Evolutionary conservation across 148 eudicot species (phyloP), one percentile per base, ranked within the genome.

Genomic region (Fagopyrum tataricum): DNA sequence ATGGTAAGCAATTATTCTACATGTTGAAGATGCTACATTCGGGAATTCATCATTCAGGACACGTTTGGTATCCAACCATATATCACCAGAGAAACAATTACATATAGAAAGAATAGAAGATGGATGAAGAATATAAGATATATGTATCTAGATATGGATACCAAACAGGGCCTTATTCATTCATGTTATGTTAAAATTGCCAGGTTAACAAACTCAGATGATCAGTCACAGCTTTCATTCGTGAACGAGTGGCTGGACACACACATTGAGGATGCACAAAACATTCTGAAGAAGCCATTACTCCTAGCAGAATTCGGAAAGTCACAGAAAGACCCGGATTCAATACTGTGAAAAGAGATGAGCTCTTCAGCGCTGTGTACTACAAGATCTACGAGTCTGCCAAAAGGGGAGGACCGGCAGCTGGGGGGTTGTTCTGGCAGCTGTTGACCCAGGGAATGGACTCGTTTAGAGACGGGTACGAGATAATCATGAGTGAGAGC

Each of bases 341-440:
- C 80, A 88, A 79, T 79, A 68, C 83, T 18, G 73, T 72, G 53
- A 78, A 90, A 72, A 86, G 96, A 49, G 92, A 92, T 77, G 80
- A 51, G 2, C 64, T 88, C 24, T 92, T 83, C 74, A 77, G 73
- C 18, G 71, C 67, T 4, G 92, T 92, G 0, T 95, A 88, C 68
- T 9, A 47, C 80, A 82, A 86, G 61, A 82, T 92, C 62, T 95
- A 88, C 70, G 75, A 81, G 17, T 95, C 97, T 0, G 96, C 92
- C 43, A 88, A 81, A 73, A 84, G 79, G 41, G 91, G 99, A 17
- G 99, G 97, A 1, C 79, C 97, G 2, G 89, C 89, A 7, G 88
- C 79, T 0, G 97, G 97, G 15, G 99, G 87, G 4, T 72, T 95
- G 77, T 92, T 92, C 81, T 95, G 99, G 99, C 97, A 92, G 78